A percentile compares a stretch with the other conserved stretches of the same genome.
Evolutionary conservation across 495 filamentous ascomycete species (phyloP).

Genomic region (Pseudotulostoma volvatum): DNA sequence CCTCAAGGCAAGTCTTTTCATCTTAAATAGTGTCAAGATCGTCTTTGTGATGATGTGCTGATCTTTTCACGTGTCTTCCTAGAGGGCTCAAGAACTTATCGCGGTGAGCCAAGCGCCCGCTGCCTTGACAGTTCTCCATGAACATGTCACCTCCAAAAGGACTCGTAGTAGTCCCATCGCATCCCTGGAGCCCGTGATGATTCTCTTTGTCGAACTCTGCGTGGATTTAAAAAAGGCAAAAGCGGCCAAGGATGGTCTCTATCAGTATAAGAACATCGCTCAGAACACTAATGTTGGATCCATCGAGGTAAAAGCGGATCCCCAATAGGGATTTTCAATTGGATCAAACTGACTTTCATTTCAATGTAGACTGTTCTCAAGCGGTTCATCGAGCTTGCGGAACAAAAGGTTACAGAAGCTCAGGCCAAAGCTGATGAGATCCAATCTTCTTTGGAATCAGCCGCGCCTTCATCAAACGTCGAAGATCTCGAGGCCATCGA

Average conservation of each 20-base stretch:
- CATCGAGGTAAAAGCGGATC: conserved; percentile 65
- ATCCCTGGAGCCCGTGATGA: conserved; percentile 94
- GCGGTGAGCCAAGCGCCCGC: conserved; percentile 85
- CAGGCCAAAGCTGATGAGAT: conserved; percentile 92
- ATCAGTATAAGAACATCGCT: conserved; percentile 98
- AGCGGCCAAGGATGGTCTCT: conserved; percentile 92
- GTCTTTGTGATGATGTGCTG: neutral
- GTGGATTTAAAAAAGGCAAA: conserved; percentile 96
- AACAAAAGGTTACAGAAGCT: conserved; percentile 88
- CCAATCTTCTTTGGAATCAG: conserved; percentile 67
- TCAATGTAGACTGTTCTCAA: conserved; percentile 62
- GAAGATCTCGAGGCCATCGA: conserved; percentile 95
- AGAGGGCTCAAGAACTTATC: conserved; percentile 94
- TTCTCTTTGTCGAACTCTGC: conserved; percentile 88
- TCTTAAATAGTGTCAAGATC: too few species aligned
- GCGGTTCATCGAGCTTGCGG: conserved; percentile 92
- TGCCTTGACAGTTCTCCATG: conserved; percentile 87
- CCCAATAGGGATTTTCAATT: neutral
- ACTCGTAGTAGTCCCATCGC: conserved; percentile 95
- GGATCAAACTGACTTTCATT: conserved; percentile 4
- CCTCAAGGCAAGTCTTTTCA: conserved; percentile 54
- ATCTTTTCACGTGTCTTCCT: conserved; percentile 5
- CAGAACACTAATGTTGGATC: conserved; percentile 98
- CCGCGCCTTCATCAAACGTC: conserved; percentile 52
- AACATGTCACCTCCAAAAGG: conserved; percentile 96